These are phyloP conservation scores for Naematelia aurantialba DNA, from an alignment of 768 basidiomycete species.

Conservation along the genomic window DNA sequence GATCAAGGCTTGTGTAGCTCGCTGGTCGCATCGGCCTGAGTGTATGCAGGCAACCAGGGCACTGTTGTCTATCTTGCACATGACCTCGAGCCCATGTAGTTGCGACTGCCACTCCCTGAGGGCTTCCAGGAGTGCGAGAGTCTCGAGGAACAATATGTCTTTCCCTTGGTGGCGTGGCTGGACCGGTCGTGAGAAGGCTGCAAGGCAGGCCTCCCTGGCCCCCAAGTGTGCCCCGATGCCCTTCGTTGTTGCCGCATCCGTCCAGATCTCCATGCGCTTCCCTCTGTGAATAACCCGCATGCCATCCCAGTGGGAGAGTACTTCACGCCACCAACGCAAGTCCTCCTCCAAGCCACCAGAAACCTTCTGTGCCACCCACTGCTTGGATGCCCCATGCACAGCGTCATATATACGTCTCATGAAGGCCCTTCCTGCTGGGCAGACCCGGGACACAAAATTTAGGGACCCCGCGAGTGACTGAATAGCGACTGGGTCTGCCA, in stretches of 20 bases:
- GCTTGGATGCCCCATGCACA: background rate
- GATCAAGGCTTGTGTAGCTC: background rate
- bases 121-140: constrained; percentile 9
- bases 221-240: constrained; percentile 16
- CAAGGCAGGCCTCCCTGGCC: background rate
- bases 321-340: no score
- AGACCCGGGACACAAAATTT: constrained; percentile 51
- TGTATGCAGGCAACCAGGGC: constrained; percentile 6
- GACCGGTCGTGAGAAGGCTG: constrained; percentile 4
- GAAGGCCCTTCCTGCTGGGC: constrained; percentile 46
- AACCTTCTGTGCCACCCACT: background rate
- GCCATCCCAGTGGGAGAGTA: constrained; percentile 4
- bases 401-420: constrained; percentile 43
- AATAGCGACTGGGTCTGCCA: constrained; percentile 46
- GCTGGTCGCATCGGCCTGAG: background rate
- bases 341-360: background rate
- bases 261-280: constrained; percentile 10
- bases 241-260: constrained; percentile 8
- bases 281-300: background rate
- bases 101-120: constrained; percentile 4
- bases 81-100: background rate
- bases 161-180: constrained; percentile 1
- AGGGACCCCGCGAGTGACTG: constrained; percentile 51
- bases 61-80: constrained; percentile 17
- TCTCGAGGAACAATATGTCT: constrained; percentile 13